A percentile compares a stretch with the other conserved stretches of the same genome.
Evolutionary conservation across 805 yeast genomes (phyloP).

Genomic region (Allodekkera sacchari): DNA sequence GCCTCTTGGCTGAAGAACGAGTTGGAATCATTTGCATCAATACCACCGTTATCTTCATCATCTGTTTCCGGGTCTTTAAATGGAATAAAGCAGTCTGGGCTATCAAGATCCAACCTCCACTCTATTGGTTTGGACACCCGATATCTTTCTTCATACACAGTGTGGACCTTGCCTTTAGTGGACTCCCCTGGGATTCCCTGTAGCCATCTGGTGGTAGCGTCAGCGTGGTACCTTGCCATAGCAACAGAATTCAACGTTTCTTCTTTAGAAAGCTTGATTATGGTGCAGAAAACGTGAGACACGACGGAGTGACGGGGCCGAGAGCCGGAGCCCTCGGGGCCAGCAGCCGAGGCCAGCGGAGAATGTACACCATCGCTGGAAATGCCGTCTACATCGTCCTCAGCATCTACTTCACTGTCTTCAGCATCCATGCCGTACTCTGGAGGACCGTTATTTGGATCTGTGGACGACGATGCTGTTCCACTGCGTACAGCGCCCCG

Average conservation of each 20-base stretch:
- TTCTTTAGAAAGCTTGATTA: slow-evolving; percentile 36
- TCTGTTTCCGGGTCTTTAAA: slow-evolving; percentile 11
- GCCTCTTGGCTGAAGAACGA: slow-evolving; percentile 1
- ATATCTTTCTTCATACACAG: slow-evolving; percentile 35
- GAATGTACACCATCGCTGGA: slow-evolving; percentile 6
- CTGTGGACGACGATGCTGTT: too few species aligned
- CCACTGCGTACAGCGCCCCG: slow-evolving; percentile 9
- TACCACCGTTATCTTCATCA: slow-evolving; percentile 3
- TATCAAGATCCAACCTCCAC: slow-evolving; percentile 34
- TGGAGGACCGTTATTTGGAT: not conserved
- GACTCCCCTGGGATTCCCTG: slow-evolving; percentile 25
- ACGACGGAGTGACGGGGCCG: slow-evolving; percentile 19
- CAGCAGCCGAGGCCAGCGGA: not conserved
- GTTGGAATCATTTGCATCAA: slow-evolving; percentile 9
- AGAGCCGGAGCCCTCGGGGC: not conserved
- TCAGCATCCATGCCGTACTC: slow-evolving; percentile 1
- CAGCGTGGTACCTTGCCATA: slow-evolving; percentile 33
- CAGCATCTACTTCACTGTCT: slow-evolving; percentile 9
- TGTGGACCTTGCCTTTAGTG: slow-evolving; percentile 33
- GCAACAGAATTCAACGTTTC: slow-evolving; percentile 28
- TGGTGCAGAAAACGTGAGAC: slow-evolving; percentile 44
- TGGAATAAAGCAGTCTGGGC: slow-evolving; percentile 29
- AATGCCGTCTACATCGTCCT: slow-evolving; percentile 15
- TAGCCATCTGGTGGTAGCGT: slow-evolving; percentile 37
- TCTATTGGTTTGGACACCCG: slow-evolving; percentile 32